Conservation (phyloP, 169 alveolate genomes). For the Cytauxzoon felis region DNA sequence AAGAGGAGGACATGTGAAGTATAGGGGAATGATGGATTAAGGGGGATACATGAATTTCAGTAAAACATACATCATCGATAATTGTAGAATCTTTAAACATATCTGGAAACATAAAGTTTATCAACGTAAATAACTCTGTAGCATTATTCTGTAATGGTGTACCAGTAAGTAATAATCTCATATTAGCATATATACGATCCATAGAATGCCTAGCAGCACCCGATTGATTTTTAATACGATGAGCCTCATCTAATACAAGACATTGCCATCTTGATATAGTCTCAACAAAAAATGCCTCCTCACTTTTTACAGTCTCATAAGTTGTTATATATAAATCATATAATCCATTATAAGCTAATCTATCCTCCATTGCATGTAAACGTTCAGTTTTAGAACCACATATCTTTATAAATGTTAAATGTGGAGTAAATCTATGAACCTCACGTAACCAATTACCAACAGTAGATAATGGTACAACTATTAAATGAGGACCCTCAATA, state of each 20-base stretch:
- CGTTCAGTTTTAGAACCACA: conserved; percentile 85
- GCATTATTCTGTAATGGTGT: conserved; percentile 94
- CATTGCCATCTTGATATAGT: conserved; percentile 89
- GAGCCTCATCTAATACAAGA: conserved; percentile 97
- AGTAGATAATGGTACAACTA: conserved; percentile 92
- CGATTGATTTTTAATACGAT: conserved; percentile 95
- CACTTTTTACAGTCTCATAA: conserved; percentile 87
- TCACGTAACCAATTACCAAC: conserved; percentile 96
- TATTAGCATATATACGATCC: conserved; percentile 83
- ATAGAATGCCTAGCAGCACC: conserved; percentile 90
- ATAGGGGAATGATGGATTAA: too few species aligned
- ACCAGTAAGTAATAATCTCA: conserved; percentile 91
- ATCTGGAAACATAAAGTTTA: conserved; percentile 96
- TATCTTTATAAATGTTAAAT: conserved; percentile 79
- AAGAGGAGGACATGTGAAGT: too few species aligned
- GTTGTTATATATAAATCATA: conserved; percentile 87
- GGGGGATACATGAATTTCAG: background rate
- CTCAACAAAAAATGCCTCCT: conserved; percentile 85
- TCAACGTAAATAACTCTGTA: conserved; percentile 90
- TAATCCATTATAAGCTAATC: conserved; percentile 79
- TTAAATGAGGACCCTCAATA: conserved; percentile 88
- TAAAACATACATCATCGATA: conserved; percentile 83
- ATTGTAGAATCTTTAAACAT: conserved; percentile 90
- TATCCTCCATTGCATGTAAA: conserved; percentile 80
- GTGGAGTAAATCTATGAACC: conserved; percentile 84